Base-by-base conservation (phyloP, 2,329 filamentous ascomycete genomes). In the Mycocentrospora acerina region DNA sequence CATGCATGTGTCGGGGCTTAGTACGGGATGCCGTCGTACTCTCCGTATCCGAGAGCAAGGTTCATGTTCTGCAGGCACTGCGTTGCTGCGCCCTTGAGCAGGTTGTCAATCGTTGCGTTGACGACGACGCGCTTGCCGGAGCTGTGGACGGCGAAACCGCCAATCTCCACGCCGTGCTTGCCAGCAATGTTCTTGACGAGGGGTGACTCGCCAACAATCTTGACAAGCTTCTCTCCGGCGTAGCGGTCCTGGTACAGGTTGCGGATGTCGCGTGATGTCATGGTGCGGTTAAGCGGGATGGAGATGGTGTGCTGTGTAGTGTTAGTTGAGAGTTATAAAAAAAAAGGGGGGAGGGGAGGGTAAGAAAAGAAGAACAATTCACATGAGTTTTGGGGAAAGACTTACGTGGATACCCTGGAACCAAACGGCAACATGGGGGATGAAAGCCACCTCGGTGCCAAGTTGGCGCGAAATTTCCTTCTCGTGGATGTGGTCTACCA, bases 21-120 rank as follows among this genome's bases (percentile, higher is more conserved):
- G 38, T 66, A 65, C 22, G 88, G 88, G 52, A 95, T 94, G 27
- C 89, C 89, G 64, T 94, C 86, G 61, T 89, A 95, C 72, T 95
- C 89, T 30, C 81, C 83, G 63, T 91, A 94, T 30, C 89, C 89
- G 9, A 94, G 78, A n/a, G 88, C 85, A 42, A 95, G 75, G 70
- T 95, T 95, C 88, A 95, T 93, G 71, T 95, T 95, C 76, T 94
- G 90, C 67, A 95, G 71, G 72, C 90, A 95, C 68, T 95, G 90
- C 9, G 90, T 95, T 6, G 88, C 88, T 37, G 90, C 90, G 44
- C 90, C 90, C 80, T 96, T 96, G 57, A 93, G 77, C 53, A 96
- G 72, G 70, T 96, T 95, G 70, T 96, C 90, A 59, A 96, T 95
- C 3, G 88, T 95, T 13, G 86, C 88, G 63, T 90, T 94, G 48